Evolutionary conservation across 192 early-diverging fungal genomes (phyloP).

Genomic region (Rhizoclosmatium globosum): DNA sequence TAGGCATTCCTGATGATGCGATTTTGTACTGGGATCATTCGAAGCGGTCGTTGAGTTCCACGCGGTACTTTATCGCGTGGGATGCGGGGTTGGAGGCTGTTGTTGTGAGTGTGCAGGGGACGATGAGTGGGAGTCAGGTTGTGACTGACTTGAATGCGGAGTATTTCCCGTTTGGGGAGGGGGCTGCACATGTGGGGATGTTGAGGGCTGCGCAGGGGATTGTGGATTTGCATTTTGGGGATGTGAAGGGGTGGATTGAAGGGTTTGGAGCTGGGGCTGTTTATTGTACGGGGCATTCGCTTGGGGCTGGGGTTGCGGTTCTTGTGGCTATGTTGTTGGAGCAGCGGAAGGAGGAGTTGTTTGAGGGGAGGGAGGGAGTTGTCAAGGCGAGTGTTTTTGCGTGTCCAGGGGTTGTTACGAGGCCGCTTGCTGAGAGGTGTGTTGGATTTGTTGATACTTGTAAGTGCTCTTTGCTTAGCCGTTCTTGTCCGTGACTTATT

Average conservation of each 20-base stretch:
- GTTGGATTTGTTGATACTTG: conserved; percentile 40
- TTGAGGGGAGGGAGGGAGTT: conserved; percentile 26
- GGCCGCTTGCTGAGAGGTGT: conserved; percentile 34
- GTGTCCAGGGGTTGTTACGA: conserved; percentile 48
- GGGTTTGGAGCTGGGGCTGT: conserved; percentile 37
- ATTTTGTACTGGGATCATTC: conserved; percentile 53
- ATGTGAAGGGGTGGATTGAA: conserved; percentile 48
- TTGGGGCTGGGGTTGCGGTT: conserved; percentile 51
- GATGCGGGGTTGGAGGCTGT: conserved; percentile 50
- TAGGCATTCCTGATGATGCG: conserved; percentile 43
- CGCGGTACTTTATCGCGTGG: conserved; percentile 48
- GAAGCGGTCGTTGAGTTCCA: conserved; percentile 46
- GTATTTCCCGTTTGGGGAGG: conserved; percentile 51
- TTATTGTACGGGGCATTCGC: conserved; percentile 52
- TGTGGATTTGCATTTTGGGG: conserved; percentile 42
- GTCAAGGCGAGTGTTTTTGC: conserved; percentile 49
- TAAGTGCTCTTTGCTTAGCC: not conserved
- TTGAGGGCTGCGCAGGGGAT: conserved; percentile 51
- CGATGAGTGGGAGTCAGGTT: conserved; percentile 37
- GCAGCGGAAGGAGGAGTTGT: conserved; percentile 36
- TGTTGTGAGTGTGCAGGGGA: conserved; percentile 52
- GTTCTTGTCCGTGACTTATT: not conserved
- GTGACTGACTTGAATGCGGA: conserved; percentile 53
- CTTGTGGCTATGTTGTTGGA: conserved; percentile 46
- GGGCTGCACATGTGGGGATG: conserved; percentile 47